Conservation (phyloP, 2,329 filamentous ascomycete genomes). For the Trichoderma sp. region DNA sequence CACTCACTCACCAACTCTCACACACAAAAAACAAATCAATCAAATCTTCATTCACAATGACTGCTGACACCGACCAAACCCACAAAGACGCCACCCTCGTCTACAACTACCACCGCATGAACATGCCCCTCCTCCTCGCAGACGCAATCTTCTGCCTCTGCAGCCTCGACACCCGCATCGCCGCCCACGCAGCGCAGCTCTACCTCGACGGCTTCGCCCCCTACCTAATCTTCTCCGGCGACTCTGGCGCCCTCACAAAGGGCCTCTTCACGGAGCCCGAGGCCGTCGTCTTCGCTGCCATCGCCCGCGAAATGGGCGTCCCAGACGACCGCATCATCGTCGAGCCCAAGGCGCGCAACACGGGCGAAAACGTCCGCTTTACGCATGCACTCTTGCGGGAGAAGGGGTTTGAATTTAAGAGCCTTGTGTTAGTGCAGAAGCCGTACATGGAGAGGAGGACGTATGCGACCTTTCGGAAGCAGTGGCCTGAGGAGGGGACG, state of each 20-base stretch:
- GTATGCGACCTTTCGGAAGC: slow-evolving; percentile 48
- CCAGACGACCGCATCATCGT: slow-evolving; percentile 41
- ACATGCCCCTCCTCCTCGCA: slow-evolving; percentile 38
- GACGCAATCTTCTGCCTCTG: slow-evolving; percentile 50
- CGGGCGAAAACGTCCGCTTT: slow-evolving; percentile 50
- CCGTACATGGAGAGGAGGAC: slow-evolving; percentile 51
- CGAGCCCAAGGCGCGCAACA: slow-evolving; percentile 46
- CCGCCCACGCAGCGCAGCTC: slow-evolving; percentile 44
- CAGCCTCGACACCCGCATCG: slow-evolving; percentile 49
- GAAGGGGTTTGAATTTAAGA: slow-evolving; percentile 29
- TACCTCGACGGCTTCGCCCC: slow-evolving; percentile 42
- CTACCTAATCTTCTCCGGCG: slow-evolving; percentile 48
- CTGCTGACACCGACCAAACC: background rate
- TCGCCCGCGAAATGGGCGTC: slow-evolving; percentile 44
- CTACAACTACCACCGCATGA: slow-evolving; percentile 48
- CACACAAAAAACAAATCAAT: background rate
- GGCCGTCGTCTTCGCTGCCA: slow-evolving; percentile 45
- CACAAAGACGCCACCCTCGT: slow-evolving; percentile 39
- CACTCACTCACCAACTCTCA: background rate
- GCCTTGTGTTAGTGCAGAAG: slow-evolving; percentile 49
- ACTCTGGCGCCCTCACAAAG: slow-evolving; percentile 43
- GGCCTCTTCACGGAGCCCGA: slow-evolving; percentile 43
- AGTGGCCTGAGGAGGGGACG: slow-evolving; percentile 43
- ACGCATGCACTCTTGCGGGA: slow-evolving; percentile 40
- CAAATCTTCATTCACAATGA: background rate